Conservation (phyloP, 2,329 filamentous ascomycete species). For the Clonostachys rosea region DNA sequence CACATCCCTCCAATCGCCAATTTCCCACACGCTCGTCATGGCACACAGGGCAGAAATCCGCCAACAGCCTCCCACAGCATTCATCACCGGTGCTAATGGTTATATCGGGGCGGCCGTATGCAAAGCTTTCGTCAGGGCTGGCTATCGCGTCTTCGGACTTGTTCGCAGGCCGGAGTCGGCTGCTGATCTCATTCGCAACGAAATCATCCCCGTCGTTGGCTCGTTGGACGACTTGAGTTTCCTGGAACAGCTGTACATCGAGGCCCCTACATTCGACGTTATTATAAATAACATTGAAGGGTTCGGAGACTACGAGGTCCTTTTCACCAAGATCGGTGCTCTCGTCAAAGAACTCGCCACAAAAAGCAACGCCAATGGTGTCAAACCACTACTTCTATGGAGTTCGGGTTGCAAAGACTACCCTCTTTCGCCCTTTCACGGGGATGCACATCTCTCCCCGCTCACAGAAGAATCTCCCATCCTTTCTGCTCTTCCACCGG, state of each 20-base stretch:
- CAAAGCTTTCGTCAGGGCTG: conserved; percentile 36
- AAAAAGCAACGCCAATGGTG: conserved; percentile 20
- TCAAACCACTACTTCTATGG: conserved; percentile 35
- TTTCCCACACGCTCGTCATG: too few species aligned
- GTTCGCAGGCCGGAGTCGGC: conserved; percentile 25
- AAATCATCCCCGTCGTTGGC: conserved; percentile 34
- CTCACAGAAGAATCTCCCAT: conserved; percentile 37
- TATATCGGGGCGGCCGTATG: conserved; percentile 40
- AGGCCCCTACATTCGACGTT: conserved; percentile 27
- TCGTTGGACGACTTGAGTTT: conserved; percentile 23
- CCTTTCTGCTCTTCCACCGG: conserved; percentile 16
- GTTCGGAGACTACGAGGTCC: conserved; percentile 27
- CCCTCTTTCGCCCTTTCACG: conserved; percentile 26
- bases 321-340: conserved; percentile 27
- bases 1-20: too few species aligned
- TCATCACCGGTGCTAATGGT: conserved; percentile 42
- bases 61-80: conserved; percentile 16
- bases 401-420: conserved; percentile 47
- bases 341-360: conserved; percentile 25
- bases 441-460: conserved; percentile 23
- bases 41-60: too few species aligned
- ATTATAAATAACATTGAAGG: conserved; percentile 37
- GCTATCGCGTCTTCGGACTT: conserved; percentile 38
- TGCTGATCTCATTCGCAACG: conserved; percentile 19
- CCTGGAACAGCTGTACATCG: conserved; percentile 14